These are phyloP conservation scores for Flaveria sonorensis DNA, from an alignment of 129 eudicot genomes.

Conservation along the genomic window DNA sequence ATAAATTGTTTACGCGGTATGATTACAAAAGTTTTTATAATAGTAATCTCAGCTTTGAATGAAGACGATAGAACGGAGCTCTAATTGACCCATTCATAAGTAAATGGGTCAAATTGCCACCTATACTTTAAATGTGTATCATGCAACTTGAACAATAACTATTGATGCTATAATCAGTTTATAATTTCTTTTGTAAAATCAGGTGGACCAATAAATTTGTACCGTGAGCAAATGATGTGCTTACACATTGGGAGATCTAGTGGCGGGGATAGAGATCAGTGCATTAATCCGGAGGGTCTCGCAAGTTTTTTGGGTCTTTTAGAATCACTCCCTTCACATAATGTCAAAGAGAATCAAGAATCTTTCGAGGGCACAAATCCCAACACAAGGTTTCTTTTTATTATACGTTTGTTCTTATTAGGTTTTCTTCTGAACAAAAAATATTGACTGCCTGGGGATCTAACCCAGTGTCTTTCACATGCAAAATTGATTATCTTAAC, in stretches of 20 bases:
- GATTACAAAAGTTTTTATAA: neutral
- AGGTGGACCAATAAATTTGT: slow-evolving; percentile 62
- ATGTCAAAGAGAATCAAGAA: slow-evolving; percentile 51
- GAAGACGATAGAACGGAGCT: neutral
- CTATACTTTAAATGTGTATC: neutral
- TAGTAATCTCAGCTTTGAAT: neutral
- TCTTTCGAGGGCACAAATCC: slow-evolving; percentile 54
- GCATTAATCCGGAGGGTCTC: slow-evolving; percentile 77
- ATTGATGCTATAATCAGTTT: neutral
- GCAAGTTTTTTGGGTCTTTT: slow-evolving; percentile 80
- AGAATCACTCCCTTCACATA: slow-evolving; percentile 74
- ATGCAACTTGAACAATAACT: slow-evolving; percentile 11
- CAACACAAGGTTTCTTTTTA: slow-evolving; percentile 57
- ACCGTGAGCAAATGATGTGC: slow-evolving; percentile 68
- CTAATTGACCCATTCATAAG: neutral
- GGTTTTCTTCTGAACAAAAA: neutral
- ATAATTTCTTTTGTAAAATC: slow-evolving; percentile 31
- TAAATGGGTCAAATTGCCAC: neutral
- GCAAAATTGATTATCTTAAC: neutral
- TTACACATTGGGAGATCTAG: slow-evolving; percentile 56
- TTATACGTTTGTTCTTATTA: neutral
- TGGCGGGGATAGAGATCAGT: slow-evolving; percentile 59
- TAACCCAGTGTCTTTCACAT: neutral
- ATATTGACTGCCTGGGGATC: neutral
- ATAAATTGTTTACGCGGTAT: no score